Evolutionary conservation across 495 filamentous ascomycete species (phyloP), one percentile per base, ranked within the genome.

Genomic region (Neohortaea acidophila): DNA sequence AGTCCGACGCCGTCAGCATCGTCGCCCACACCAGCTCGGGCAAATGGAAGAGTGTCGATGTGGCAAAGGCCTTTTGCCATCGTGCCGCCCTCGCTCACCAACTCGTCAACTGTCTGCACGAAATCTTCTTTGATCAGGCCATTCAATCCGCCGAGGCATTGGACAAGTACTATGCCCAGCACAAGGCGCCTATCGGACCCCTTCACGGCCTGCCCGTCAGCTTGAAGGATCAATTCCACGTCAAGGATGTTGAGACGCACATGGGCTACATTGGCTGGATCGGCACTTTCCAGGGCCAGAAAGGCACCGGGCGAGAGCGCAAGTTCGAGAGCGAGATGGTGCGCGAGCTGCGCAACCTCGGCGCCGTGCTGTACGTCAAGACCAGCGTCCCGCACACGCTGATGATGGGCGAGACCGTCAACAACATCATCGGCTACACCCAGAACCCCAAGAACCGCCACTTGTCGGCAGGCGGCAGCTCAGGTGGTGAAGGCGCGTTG

Each of bases 171-270:
- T 56, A 51, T 37, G 45, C 48, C 3, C 24, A 53, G 39, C 41
- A 57, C 44, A 51, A 53, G 38, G 46, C 44, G 33, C 48, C 45
- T 2, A 35, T 59, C 17, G 65, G 65, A 0, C 74, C 73, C 0
- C 55, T 81, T 0, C 76, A 81, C 42, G 77, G 76, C 17, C 58
- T 81, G 2, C 77, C 77, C 1, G 44, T 81, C 12, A 77, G 72
- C 36, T 52, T 81, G 10, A 81, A 80, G 54, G 77, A 81, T 44
- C 76, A 79, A 49, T 80, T 79, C 52, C 76, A 79, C 38, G 64
- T 81, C 37, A 69, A 69, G 38, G 70, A 64, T 0, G 62, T 72
- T 0, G 75, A 81, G 37, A 79, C 72, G 0, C 74, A 68, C 0
- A 76, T 81, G 67, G 76, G 74, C 12, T 60, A 59, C 31, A 48